A percentile compares a stretch with the other conserved stretches of the same genome.
Evolutionary conservation across 495 filamentous ascomycete genomes (phyloP).

Genomic region (Choiromyces venosus): DNA sequence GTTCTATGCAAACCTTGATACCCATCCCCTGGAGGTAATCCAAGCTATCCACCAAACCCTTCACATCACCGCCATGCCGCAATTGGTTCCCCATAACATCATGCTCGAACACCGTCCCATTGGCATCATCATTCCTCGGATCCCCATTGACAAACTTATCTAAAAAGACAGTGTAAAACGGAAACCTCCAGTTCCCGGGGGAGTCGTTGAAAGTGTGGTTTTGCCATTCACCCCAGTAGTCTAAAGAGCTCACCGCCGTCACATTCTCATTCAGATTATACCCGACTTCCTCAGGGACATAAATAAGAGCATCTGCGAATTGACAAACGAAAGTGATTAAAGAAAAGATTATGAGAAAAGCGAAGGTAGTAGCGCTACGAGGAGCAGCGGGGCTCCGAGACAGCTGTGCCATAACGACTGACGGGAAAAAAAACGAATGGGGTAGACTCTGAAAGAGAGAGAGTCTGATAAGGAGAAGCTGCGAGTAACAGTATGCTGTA

Average conservation of each 20-base stretch:
- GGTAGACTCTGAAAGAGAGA: neutral
- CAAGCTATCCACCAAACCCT: conserved; percentile 59
- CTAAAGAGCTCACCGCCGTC: conserved; percentile 53
- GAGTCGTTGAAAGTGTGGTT: conserved; percentile 54
- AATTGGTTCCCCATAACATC: conserved; percentile 64
- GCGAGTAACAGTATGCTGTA: neutral
- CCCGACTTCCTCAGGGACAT: conserved; percentile 50
- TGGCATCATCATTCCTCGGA: conserved; percentile 64
- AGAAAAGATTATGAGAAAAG: neutral
- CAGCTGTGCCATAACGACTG: neutral
- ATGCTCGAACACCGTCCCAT: conserved; percentile 64
- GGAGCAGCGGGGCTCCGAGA: neutral
- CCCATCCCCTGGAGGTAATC: conserved; percentile 74
- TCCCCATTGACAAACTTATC: conserved; percentile 70
- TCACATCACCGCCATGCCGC: conserved; percentile 67
- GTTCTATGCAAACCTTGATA: conserved; percentile 52
- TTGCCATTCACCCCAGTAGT: conserved; percentile 60
- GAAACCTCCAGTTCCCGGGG: conserved; percentile 64
- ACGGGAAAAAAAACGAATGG: neutral
- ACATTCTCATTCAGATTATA: conserved; percentile 63
- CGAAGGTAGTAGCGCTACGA: neutral
- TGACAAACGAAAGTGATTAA: neutral
- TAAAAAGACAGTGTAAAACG: conserved; percentile 65
- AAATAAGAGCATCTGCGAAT: conserved; percentile 30
- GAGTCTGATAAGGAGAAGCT: neutral